Base-by-base conservation (phyloP, 179 eudicot genomes). In the Patellifolia procumbens region DNA sequence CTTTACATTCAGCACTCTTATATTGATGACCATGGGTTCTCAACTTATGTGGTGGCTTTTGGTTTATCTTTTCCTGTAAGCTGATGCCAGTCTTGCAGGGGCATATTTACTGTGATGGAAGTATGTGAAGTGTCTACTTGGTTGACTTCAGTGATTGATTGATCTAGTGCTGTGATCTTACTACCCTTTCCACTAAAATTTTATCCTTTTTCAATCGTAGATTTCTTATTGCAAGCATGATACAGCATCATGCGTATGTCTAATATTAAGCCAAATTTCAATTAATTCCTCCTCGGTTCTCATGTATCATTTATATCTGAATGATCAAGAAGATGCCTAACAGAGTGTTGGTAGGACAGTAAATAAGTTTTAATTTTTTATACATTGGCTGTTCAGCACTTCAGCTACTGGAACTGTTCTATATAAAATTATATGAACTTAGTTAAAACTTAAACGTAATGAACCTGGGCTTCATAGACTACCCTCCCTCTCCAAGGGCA, bases 1-100 rank as follows among this genome's bases (percentile, higher is more conserved):
- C 15, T 48, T 45, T 31, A 19, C 74, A 29, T 32, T 51, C n/a
- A 51, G 24, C 28, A 32, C 24, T 39, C 31, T n/a, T 42, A 8
- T 76, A n/a, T 62, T 9, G 31, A 56, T 26, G 61, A 11, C 32
- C 1, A 7, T 56, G 1, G 31, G 24, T 24, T 24, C 24, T 56
- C 70, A 28, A 60, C 35, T 34, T 69, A 7, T 66, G 51, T 55
- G 34, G 62, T 37, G 60, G 48, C 26, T 66, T 17, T 74, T 19
- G 37, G 52, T 7, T 7, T 26, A 26, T 59, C 12, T 29, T 48
- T 15, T 26, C 28, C 43, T 60, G 26, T 60, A 17, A 26, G 58
- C 52, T 11, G 63, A 29, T 20, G 28, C 24, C 39, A 45, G 43
- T 11, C 9, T 3, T 22, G 32, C 8, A 34, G 61, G 59, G 49